Evolutionary conservation across 106 monocot species (phyloP).

Genomic region (Vanilla planifolia): DNA sequence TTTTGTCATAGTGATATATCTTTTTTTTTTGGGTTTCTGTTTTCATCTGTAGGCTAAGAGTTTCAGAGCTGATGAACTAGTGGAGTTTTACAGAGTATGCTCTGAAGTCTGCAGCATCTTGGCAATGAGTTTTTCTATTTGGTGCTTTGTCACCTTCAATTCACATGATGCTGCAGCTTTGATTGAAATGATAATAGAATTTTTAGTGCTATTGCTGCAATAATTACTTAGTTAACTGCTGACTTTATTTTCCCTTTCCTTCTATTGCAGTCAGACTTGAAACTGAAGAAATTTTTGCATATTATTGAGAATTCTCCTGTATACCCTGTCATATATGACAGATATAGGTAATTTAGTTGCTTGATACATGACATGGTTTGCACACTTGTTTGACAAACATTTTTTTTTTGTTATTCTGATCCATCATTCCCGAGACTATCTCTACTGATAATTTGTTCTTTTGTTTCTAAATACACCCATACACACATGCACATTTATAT

Average conservation of each 20-base stretch:
- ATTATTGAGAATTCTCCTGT: slow-evolving; percentile 91
- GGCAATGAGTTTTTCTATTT: not conserved
- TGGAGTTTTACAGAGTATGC: slow-evolving; percentile 90
- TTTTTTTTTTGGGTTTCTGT: slow-evolving; percentile 6
- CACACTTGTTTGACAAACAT: not conserved
- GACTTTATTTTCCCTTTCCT: not conserved
- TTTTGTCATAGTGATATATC: no score
- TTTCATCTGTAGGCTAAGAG: slow-evolving; percentile 44
- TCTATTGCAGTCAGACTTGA: slow-evolving; percentile 68
- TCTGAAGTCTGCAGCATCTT: not conserved
- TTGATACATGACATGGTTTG: not conserved
- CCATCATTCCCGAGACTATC: not conserved
- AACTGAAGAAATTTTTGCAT: slow-evolving; percentile 93
- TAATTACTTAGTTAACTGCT: not conserved
- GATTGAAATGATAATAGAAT: no score
- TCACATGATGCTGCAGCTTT: not conserved
- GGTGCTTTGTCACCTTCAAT: not conserved
- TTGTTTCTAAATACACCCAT: not conserved
- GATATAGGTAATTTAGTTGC: slow-evolving; percentile 46
- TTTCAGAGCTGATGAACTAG: slow-evolving; percentile 87
- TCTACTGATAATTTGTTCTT: not conserved
- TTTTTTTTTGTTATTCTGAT: not conserved
- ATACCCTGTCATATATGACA: slow-evolving; percentile 95
- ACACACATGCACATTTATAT: not conserved
- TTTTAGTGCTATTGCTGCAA: not conserved